These are phyloP conservation scores for Silene conica DNA, from an alignment of 148 eudicot genomes.

Conservation along the genomic window DNA sequence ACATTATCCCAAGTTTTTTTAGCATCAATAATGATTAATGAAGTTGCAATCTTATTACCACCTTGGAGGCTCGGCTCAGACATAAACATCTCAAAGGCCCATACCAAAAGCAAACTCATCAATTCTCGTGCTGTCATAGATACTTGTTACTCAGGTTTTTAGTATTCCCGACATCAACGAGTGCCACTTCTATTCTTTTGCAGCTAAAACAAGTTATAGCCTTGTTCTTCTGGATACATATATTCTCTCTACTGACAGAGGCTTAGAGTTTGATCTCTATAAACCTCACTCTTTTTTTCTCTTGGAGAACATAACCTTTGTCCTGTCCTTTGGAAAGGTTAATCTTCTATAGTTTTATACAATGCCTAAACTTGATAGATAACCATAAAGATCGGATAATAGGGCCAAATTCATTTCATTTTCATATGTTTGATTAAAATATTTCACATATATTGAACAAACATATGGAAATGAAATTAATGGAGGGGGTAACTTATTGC, in stretches of 20 bases:
- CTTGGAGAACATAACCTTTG: not conserved
- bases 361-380: not conserved
- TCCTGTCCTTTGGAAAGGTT: not conserved
- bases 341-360: not conserved
- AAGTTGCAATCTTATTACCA: not conserved
- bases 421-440: too few species aligned
- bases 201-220: not conserved
- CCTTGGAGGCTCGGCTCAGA: not conserved
- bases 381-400: not conserved
- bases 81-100: not conserved
- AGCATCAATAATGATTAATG: not conserved
- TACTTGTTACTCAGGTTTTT: not conserved
- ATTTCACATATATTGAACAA: too few species aligned
- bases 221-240: not conserved
- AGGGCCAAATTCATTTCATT: too few species aligned
- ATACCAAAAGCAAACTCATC: not conserved
- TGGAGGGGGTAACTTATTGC: too few species aligned
- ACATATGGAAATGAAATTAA: too few species aligned
- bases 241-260: not conserved
- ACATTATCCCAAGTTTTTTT: not conserved
- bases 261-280: not conserved
- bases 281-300: not conserved
- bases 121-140: not conserved
- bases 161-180: too few species aligned
- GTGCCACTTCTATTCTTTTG: too few species aligned